Conservation (phyloP, 129 eudicot species). For the Smallanthus sonchifolius region DNA sequence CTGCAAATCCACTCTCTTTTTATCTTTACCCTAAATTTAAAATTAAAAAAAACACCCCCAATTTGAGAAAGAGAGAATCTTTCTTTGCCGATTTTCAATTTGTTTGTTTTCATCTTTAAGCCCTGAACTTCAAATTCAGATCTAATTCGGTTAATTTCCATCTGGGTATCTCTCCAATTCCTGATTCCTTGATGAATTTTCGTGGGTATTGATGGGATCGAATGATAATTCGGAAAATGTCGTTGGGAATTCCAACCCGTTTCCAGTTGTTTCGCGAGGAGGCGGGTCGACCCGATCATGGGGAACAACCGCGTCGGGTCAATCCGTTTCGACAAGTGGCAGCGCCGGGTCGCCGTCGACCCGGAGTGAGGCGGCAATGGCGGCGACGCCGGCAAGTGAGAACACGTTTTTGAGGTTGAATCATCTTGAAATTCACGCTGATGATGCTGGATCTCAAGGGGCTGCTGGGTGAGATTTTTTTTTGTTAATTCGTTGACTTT, state of each 20-base stretch:
- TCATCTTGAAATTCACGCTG: conserved; percentile 80
- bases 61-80: neutral
- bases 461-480: conserved; percentile 52
- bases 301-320: conserved; percentile 80
- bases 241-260: conserved; percentile 47
- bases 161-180: conserved; percentile 28
- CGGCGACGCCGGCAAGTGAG: conserved; percentile 66
- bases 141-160: conserved; percentile 27
- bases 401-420: conserved; percentile 58
- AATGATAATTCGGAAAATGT: conserved; percentile 43
- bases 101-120: neutral
- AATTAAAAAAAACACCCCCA: neutral
- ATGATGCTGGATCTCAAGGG: conserved; percentile 86
- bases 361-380: conserved; percentile 77
- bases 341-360: conserved; percentile 90
- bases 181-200: conserved; percentile 9
- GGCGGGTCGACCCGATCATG: conserved; percentile 66
- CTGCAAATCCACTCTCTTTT: conserved; percentile 17
- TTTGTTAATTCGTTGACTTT: conserved; percentile 27
- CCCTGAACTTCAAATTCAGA: conserved; percentile 27
- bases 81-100: neutral
- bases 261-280: conserved; percentile 37
- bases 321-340: conserved; percentile 88
- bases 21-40: neutral
- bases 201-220: conserved; percentile 34